These are phyloP conservation scores for Kwoniella botswanensis DNA, from an alignment of 768 basidiomycete species.

Conservation along the genomic window DNA sequence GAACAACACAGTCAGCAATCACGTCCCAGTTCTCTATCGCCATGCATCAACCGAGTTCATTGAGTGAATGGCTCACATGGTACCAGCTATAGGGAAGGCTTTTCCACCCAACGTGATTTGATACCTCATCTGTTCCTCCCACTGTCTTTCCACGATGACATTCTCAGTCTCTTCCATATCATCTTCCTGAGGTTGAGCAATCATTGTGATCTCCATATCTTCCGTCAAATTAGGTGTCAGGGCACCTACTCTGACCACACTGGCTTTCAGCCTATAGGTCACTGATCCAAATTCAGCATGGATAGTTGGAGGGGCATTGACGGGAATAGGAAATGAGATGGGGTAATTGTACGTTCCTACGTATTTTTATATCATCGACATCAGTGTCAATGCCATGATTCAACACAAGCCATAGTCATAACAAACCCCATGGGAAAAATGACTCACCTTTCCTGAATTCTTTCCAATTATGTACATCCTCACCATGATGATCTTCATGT, in stretches of 20 bases:
- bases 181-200: slow-evolving; percentile 78
- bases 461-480: slow-evolving; percentile 67
- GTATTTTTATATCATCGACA: neutral
- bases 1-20: neutral
- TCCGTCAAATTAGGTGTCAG: slow-evolving; percentile 75
- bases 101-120: slow-evolving; percentile 74
- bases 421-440: no score
- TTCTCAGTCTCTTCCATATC: slow-evolving; percentile 79
- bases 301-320: slow-evolving; percentile 76
- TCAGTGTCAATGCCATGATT: no score
- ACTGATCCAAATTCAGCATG: slow-evolving; percentile 76
- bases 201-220: slow-evolving; percentile 72
- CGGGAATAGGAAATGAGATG: slow-evolving; percentile 85
- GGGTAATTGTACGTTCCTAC: slow-evolving; percentile 91
- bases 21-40: neutral
- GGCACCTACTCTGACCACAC: slow-evolving; percentile 80
- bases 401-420: no score
- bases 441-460: slow-evolving; percentile 81
- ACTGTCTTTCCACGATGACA: slow-evolving; percentile 82
- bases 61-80: slow-evolving; percentile 60
- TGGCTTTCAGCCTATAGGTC: slow-evolving; percentile 77
- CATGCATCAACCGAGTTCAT: neutral
- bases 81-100: slow-evolving; percentile 81
- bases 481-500: slow-evolving; percentile 52
- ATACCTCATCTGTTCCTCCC: slow-evolving; percentile 82